Conservation (phyloP, 2,329 filamentous ascomycete genomes). For the Aschersonia sp. region DNA sequence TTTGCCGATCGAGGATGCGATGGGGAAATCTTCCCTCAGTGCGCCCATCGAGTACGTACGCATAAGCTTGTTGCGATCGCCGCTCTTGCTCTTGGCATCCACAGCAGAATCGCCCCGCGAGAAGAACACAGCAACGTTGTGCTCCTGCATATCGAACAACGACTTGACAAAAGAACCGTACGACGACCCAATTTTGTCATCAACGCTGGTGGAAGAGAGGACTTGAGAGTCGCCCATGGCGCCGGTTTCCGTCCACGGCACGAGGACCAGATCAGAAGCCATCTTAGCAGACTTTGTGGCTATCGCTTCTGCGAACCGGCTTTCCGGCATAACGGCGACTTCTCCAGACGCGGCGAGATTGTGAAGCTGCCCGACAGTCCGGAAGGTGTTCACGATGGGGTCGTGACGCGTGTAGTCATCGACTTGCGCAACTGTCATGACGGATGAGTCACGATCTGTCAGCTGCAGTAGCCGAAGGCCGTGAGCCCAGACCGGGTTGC, state of each 20-base stretch:
- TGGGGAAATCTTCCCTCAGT: conserved; percentile 35
- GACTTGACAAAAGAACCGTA: conserved; percentile 64
- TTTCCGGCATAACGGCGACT: conserved; percentile 64
- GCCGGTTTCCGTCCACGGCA: conserved; percentile 84
- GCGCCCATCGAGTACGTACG: conserved; percentile 46
- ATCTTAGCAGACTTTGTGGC: conserved; percentile 55
- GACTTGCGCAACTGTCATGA: conserved; percentile 82
- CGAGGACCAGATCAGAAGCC: conserved; percentile 57
- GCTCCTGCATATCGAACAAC: conserved; percentile 48
- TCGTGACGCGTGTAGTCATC: conserved; percentile 62
- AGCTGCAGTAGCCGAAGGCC: conserved; percentile 78
- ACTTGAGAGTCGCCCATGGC: conserved; percentile 47
- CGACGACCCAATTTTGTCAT: conserved; percentile 24
- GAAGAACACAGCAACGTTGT: conserved; percentile 69
- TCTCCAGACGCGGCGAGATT: conserved; percentile 72
- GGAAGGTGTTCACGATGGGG: conserved; percentile 82
- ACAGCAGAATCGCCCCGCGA: conserved; percentile 37
- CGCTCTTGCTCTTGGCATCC: conserved; percentile 14
- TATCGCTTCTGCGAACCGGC: conserved; percentile 67
- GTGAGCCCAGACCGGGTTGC: conserved; percentile 48
- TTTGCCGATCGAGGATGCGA: conserved; percentile 47
- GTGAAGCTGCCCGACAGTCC: conserved; percentile 72
- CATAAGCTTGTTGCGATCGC: conserved; percentile 22
- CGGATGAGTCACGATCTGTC: conserved; percentile 83
- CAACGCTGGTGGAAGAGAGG: conserved; percentile 13